Evolutionary conservation across 768 basidiomycete genomes (phyloP), one percentile per base, ranked within the genome.

Genomic region (Trametes coccinea): DNA sequence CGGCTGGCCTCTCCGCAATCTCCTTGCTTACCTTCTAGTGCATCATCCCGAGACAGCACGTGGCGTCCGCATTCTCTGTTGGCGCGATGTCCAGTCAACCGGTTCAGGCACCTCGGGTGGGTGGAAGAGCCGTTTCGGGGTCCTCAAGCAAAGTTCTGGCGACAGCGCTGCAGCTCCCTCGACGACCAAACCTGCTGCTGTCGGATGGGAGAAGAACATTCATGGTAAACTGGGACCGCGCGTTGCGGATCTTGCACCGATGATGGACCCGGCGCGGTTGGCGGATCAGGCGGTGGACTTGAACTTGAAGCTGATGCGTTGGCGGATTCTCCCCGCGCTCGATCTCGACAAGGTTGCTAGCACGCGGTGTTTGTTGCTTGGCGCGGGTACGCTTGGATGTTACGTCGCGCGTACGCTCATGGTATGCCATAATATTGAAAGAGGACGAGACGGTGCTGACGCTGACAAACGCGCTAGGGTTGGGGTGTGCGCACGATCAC

Each of bases 271-370:
- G 0, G 77, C 81, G 4, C 81, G 86, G 93, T 91, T 98, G 4
- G 95, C 96, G 0, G 87, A 92, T 65, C 96, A 99, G 74, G 97
- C 97, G 0, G 94, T 98, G n/a, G 95, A 98, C 75, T 79, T 99
- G 43, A 99, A 98, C 71, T 79, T 98, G 50, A 98, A 98, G 72
- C 82, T 99, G 44, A 98, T 99, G 96, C 84, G 93, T 17, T 98
- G 96, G 96, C 84, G 96, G 17, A 94, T 98, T 65, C 78, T 98
- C 17, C 97, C 97, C 13, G 77, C 83, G 0, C 85, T 99, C 51
- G 84, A 98, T 65, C 81, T 98, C 11, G 95, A 97, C 55, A 92
- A 88, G 75, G 83, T 99, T 22, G 86, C 92, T 1, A 70, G 73
- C 0, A 93, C 95, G 2, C 83, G 77, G 61, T 96, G 93, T 71